A percentile compares a stretch with the other conserved stretches of the same genome.
These are phyloP conservation scores for Magnolia officinalis DNA, from an alignment of 164 flowering plant species.

Conservation along the genomic window DNA sequence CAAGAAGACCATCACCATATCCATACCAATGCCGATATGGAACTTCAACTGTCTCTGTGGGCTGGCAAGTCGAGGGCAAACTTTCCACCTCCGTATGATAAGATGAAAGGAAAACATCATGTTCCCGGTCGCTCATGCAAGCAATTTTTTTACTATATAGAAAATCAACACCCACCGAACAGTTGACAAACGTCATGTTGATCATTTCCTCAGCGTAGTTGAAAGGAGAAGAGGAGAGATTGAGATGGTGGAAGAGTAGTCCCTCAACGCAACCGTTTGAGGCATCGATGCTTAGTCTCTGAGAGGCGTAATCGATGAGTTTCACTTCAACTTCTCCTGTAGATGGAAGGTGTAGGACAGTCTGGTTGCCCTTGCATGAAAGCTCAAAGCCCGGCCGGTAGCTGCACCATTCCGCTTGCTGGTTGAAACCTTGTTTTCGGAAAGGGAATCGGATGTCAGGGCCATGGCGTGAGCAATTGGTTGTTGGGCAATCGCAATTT, in stretches of 20 bases:
- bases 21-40: neutral
- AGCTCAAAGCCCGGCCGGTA: neutral
- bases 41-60: neutral
- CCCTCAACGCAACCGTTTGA: neutral
- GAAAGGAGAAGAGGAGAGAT: slow-evolving; percentile 3
- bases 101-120: neutral
- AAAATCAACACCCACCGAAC: neutral
- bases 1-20: neutral
- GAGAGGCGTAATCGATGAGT: neutral
- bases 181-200: neutral
- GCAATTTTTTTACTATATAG: neutral
- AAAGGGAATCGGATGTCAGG: slow-evolving; percentile 1
- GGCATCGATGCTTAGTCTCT: neutral
- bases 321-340: neutral
- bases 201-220: neutral
- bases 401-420: neutral
- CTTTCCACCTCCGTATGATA: neutral
- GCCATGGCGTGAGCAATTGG: neutral
- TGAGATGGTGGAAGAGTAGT: neutral
- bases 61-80: neutral
- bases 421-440: neutral
- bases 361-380: neutral
- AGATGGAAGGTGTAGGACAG: neutral
- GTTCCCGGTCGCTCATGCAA: neutral
- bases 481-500: neutral